Percentiles rank a stretch among this genome's conserved stretches.
phyloP scores from a whole-genome alignment of 495 filamentous ascomycete genomes.

The Talaromyces proteolyticus region DNA sequence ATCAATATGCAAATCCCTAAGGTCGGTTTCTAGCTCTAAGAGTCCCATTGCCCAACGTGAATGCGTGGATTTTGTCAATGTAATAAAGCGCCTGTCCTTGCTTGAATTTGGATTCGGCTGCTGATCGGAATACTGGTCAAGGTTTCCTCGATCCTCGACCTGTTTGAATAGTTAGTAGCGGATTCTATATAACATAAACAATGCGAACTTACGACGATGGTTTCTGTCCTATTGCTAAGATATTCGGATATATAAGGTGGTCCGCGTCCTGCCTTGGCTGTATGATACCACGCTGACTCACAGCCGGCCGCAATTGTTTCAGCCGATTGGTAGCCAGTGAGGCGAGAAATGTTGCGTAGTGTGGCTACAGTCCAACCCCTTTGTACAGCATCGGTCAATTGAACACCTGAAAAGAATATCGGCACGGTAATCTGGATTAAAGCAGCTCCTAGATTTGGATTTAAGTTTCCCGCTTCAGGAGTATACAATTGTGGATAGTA shows the following conservation, averaged over 20 bases:
- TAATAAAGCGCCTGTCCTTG: conserved; percentile 47
- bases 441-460: conserved; percentile 73
- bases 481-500: conserved; percentile 56
- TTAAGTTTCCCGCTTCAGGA: conserved; percentile 51
- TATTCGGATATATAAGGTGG: conserved; percentile 52
- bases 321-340: conserved; percentile 84
- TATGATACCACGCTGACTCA: conserved; percentile 74
- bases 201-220: background rate
- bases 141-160: conserved; percentile 2
- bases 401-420: conserved; percentile 79
- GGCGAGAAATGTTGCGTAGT: conserved; percentile 65
- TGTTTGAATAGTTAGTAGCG: conserved; percentile 6
- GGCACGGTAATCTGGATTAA: conserved; percentile 74
- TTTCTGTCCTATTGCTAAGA: background rate
- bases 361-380: conserved; percentile 70
- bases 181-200: background rate
- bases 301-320: conserved; percentile 75
- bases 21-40: conserved; percentile 51
- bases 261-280: conserved; percentile 63
- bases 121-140: conserved; percentile 14
- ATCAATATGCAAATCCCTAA: conserved; percentile 34
- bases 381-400: conserved; percentile 68
- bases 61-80: conserved; percentile 29
- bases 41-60: conserved; percentile 56
- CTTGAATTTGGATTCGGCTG: conserved; percentile 20